Percentiles rank a stretch among this genome's conserved stretches.
Conservation (phyloP, 2,329 filamentous ascomycete genomes). For the Furcasterigmium sp. region DNA sequence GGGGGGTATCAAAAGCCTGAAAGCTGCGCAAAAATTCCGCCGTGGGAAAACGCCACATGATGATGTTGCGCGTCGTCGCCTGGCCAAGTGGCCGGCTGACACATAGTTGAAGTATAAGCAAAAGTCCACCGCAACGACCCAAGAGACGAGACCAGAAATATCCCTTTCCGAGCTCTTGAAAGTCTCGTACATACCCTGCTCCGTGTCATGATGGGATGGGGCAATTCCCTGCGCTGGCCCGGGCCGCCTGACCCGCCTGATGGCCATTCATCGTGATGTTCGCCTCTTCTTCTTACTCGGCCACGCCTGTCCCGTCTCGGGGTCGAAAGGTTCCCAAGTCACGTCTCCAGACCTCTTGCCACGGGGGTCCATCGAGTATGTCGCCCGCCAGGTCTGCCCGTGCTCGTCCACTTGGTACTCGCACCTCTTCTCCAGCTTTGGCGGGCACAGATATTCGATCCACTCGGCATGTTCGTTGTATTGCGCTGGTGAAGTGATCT, state of each 20-base stretch:
- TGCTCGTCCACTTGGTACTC: neutral
- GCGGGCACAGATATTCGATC: constrained; percentile 8
- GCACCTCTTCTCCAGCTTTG: constrained; percentile 2
- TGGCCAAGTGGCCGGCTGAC: no score
- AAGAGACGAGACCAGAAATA: neutral
- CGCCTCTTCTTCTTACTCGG: neutral
- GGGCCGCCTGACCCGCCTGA: no score
- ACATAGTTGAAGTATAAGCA: no score
- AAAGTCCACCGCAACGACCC: no score
- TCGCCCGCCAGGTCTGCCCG: neutral
- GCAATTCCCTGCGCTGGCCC: no score
- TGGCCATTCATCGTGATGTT: neutral
- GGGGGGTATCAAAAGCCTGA: no score
- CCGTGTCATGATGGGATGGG: no score
- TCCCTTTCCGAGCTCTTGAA: no score
- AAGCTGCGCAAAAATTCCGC: no score
- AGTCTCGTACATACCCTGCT: no score
- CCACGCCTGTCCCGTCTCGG: neutral
- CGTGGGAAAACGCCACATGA: no score
- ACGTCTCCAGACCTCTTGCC: neutral
- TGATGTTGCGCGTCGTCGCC: no score
- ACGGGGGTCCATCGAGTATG: neutral
- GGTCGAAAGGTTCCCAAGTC: neutral
- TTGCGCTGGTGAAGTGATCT: constrained; percentile 8
- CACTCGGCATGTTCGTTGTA: constrained; percentile 11